phyloP scores from a whole-genome alignment of 2,329 filamentous ascomycete genomes.

The Chrysosphaeria jannelii region DNA sequence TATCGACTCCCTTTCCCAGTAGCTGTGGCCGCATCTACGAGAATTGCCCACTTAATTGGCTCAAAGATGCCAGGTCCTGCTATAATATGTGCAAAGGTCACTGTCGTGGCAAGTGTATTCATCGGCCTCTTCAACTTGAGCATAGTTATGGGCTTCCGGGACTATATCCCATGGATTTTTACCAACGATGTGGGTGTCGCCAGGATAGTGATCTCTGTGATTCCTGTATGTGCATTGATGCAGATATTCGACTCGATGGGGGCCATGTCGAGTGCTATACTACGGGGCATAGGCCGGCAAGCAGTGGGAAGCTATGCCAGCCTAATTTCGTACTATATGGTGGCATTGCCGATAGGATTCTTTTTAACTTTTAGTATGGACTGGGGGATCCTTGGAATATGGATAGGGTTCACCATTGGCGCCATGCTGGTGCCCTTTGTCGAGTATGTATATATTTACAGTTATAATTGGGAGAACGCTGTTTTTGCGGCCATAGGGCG shows the following conservation, averaged over 20 bases:
- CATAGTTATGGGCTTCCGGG: conserved; percentile 35
- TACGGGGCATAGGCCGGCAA: conserved; percentile 68
- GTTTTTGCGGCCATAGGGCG: conserved; percentile 20
- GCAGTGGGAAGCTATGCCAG: conserved; percentile 76
- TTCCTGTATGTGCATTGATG: conserved; percentile 65
- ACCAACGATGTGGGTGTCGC: conserved; percentile 42
- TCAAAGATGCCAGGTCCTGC: conserved; percentile 57
- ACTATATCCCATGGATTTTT: conserved; percentile 48
- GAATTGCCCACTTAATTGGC: conserved; percentile 76
- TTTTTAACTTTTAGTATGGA: conserved; percentile 43
- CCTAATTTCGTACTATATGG: conserved; percentile 56
- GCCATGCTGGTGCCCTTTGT: too few relatives aligned
- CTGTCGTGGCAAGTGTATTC: conserved; percentile 30
- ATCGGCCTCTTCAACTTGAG: conserved; percentile 58
- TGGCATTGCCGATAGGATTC: conserved; percentile 65
- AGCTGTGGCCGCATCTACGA: conserved; percentile 62
- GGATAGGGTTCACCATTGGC: conserved; percentile 49
- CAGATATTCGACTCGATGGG: conserved; percentile 68
- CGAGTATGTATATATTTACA: conserved; percentile 21
- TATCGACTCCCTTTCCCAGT: conserved; percentile 89
- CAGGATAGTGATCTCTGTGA: conserved; percentile 30
- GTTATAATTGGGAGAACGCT: conserved; percentile 22
- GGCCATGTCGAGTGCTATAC: conserved; percentile 51
- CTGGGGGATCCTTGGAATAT: conserved; percentile 57
- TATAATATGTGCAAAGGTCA: conserved; percentile 48